phyloP scores from a whole-genome alignment of 345 rosid genomes.

The Euphorbia lathyris region DNA sequence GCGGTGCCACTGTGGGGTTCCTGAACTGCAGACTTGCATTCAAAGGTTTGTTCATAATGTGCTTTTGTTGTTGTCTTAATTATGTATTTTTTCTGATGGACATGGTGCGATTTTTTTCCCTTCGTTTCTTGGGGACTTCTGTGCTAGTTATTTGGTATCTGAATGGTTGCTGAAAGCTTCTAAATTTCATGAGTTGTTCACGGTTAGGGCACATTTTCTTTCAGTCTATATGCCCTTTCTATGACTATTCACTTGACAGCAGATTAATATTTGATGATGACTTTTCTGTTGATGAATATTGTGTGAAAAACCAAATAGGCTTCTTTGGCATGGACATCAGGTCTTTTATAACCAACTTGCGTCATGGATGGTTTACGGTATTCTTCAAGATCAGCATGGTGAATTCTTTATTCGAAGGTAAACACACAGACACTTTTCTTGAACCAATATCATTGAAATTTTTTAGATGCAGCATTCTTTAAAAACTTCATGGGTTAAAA shows the following conservation, averaged over 20 bases:
- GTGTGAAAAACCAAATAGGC: constrained; percentile 44
- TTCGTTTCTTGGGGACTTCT: not conserved
- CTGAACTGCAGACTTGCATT: constrained; percentile 88
- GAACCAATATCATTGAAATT: not conserved
- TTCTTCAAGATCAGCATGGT: constrained; percentile 90
- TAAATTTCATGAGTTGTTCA: not conserved
- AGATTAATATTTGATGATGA: not conserved
- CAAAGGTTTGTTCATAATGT: constrained; percentile 55
- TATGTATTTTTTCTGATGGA: not conserved
- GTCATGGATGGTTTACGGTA: constrained; percentile 95
- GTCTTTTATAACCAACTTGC: constrained; percentile 94
- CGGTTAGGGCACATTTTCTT: not conserved
- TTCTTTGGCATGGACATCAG: constrained; percentile 98
- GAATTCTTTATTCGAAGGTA: constrained; percentile 91
- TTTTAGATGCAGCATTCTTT: not conserved
- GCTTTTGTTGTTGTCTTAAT: not conserved
- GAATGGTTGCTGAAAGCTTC: not conserved
- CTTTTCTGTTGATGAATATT: not conserved
- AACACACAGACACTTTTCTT: not conserved
- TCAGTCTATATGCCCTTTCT: not conserved
- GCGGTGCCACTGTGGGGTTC: constrained; percentile 95
- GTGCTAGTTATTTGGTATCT: not conserved
- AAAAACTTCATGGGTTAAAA: not conserved
- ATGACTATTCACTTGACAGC: not conserved
- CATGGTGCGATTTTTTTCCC: not conserved